phyloP scores from a whole-genome alignment of 495 filamentous ascomycete genomes.

The Platismatia glauca region DNA sequence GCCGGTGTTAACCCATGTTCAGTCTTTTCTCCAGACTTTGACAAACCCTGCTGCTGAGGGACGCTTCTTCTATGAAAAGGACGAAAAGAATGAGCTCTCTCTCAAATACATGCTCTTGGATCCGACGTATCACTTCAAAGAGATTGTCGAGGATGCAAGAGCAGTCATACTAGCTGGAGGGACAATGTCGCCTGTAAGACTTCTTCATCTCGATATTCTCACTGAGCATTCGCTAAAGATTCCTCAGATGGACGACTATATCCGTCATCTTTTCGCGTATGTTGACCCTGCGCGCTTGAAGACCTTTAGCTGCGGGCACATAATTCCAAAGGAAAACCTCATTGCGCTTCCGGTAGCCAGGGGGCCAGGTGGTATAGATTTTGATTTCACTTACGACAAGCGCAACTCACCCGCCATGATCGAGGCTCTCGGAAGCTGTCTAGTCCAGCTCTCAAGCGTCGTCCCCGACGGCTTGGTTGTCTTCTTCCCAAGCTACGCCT shows the following conservation, averaged over 20 bases:
- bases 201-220: not conserved
- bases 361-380: conserved; percentile 48
- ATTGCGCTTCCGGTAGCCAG: conserved; percentile 56
- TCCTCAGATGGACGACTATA: conserved; percentile 74
- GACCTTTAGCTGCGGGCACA: conserved; percentile 88
- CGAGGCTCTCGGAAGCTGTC: conserved; percentile 60
- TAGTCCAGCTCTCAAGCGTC: conserved; percentile 58
- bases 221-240: conserved; percentile 10
- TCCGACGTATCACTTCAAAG: conserved; percentile 82
- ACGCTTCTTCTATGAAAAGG: conserved; percentile 67
- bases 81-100: conserved; percentile 43
- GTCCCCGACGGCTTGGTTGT: conserved; percentile 91
- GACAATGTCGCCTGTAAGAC: conserved; percentile 80
- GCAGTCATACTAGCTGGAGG: conserved; percentile 89
- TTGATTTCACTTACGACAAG: conserved; percentile 82
- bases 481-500: conserved; percentile 92
- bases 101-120: conserved; percentile 90
- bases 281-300: conserved; percentile 53
- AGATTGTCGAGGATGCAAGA: conserved; percentile 75
- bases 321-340: conserved; percentile 77
- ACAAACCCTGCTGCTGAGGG: conserved; percentile 88
- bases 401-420: conserved; percentile 55
- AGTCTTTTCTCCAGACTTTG: conserved; percentile 71
- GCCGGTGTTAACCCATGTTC: conserved; percentile 74
- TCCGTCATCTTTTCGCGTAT: conserved; percentile 73